These are phyloP conservation scores for Hericium coralloides DNA, from an alignment of 768 basidiomycete genomes.

Conservation along the genomic window DNA sequence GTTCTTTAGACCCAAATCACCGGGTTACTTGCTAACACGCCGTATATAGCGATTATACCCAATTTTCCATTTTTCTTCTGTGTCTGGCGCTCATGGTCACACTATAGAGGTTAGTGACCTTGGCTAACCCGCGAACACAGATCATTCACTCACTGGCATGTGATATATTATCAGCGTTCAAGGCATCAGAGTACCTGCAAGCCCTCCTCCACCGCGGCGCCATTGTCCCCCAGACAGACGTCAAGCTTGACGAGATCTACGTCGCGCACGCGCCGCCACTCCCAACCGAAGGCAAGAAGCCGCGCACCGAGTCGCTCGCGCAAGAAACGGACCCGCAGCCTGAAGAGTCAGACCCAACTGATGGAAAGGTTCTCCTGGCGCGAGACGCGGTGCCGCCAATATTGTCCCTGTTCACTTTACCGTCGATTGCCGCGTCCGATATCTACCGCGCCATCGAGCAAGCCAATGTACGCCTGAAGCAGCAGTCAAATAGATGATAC, in stretches of 20 bases:
- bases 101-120: slow-evolving; percentile 53
- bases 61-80: slow-evolving; percentile 85
- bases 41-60: slow-evolving; percentile 56
- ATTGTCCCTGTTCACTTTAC: slow-evolving; percentile 35
- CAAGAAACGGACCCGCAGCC: neutral
- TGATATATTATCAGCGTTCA: slow-evolving; percentile 40
- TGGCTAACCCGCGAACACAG: neutral
- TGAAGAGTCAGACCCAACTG: neutral
- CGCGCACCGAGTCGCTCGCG: slow-evolving; percentile 2
- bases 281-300: neutral
- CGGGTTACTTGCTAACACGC: neutral
- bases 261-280: slow-evolving; percentile 17
- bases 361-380: slow-evolving; percentile 34
- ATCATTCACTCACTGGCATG: neutral
- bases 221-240: slow-evolving; percentile 47
- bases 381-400: slow-evolving; percentile 47
- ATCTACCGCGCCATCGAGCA: slow-evolving; percentile 63
- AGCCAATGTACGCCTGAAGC: slow-evolving; percentile 25
- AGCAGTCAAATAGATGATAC: neutral
- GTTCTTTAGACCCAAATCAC: slow-evolving; percentile 18
- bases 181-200: slow-evolving; percentile 59
- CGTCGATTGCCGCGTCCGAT: slow-evolving; percentile 36
- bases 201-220: slow-evolving; percentile 45
- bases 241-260: slow-evolving; percentile 53
- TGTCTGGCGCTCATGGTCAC: slow-evolving; percentile 78